Evolutionary conservation across 805 yeast species (phyloP), one percentile per base, ranked within the genome.

Genomic region (Kazachstania psychrophila): DNA sequence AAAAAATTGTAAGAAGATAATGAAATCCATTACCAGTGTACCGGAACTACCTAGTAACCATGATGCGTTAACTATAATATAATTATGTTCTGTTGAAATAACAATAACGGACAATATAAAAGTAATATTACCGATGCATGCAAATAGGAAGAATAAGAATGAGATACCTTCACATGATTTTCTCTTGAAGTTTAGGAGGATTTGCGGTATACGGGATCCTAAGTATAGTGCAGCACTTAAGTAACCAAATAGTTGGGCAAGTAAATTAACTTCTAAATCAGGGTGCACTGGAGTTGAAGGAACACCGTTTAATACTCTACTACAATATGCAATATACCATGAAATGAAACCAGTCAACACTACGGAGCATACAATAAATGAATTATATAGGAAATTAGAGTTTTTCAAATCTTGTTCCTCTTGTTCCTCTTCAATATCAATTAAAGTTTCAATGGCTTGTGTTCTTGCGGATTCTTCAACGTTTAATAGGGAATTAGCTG

Each of bases 111-210:
- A 81, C 11, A 84, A 71, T 28, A 92, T 95, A 50, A 87, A 92
- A 1, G 96, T 85, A 52, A 84, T 66, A 57, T 89, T 92, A 32
- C 98, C 98, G 39, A 89, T 65, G 58, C 96, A 87, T 15, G 98
- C 97, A 68, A 92, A 89, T 16, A 92, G 64, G 62, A 89, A 89
- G 61, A 92, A 89, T 69, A 89, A 69, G 53, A 92, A 85, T 9
- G 95, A 85, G 33, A 89, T 83, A 17, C 97, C 97, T 43, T 92
- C 97, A 56, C 96, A 87, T 2, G 94, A 81, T 61, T 87, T 88
- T 53, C 96, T 72, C 56, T 79, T 69, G 54, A 70, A 85, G 61
- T 92, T 92, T 42, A 89, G 69, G 40, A 85, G 58, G 37, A 92
- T 85, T 62, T 92, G 98, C 1, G 98, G 98, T 20, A 92, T 62